Evolutionary conservation across 345 rosid genomes (phyloP).

Genomic region (Eucalyptus urophylla): DNA sequence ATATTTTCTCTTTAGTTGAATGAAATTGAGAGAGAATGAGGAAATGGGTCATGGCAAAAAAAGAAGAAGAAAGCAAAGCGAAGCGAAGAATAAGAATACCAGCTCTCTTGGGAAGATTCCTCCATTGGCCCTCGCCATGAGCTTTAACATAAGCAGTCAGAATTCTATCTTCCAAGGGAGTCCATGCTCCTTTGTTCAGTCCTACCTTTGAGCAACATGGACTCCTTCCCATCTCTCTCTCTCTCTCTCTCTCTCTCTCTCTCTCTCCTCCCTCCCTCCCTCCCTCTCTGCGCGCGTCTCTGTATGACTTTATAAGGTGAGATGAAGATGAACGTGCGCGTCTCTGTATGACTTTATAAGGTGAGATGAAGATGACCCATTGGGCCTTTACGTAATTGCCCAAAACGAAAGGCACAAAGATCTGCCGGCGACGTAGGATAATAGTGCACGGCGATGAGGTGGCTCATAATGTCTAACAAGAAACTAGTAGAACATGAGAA

Average conservation of each 20-base stretch:
- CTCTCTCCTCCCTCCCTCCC: background rate
- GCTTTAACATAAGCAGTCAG: conserved; percentile 29
- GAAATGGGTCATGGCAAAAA: background rate
- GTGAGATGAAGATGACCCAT: background rate
- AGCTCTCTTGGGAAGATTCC: conserved; percentile 48
- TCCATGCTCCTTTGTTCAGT: conserved; percentile 52
- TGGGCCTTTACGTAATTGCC: background rate
- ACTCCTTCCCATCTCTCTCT: conserved; percentile 38
- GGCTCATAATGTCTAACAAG: background rate
- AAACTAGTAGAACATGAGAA: background rate
- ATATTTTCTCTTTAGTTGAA: background rate
- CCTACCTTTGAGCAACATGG: conserved; percentile 60
- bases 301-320: background rate
- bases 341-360: background rate
- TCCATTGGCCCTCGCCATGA: conserved; percentile 60
- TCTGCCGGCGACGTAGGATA: background rate
- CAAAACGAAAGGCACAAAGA: background rate
- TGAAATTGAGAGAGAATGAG: background rate
- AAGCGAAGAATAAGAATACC: conserved; percentile 6
- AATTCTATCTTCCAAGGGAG: conserved; percentile 37
- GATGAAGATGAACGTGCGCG: no score
- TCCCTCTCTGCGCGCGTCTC: background rate
- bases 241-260: background rate
- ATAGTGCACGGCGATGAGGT: background rate
- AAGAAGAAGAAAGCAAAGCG: no score